A percentile compares a stretch with the other conserved stretches of the same genome.
Conservation (phyloP, 176 grass and related monocot genomes). For the Carex scoparia region DNA sequence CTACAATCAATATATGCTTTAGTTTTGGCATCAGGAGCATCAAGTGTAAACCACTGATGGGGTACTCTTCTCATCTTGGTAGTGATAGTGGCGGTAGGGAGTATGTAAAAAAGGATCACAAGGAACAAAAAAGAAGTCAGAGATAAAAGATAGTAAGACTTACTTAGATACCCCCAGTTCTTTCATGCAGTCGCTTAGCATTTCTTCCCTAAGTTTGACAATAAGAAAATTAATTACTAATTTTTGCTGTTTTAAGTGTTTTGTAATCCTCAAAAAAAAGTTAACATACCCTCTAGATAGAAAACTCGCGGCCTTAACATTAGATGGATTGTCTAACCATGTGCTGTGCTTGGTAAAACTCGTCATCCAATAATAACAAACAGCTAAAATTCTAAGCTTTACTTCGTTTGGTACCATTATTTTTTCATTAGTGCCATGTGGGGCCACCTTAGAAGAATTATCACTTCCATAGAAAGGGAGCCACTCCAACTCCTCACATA, state of each 20-base stretch:
- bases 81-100: neutral
- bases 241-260: constrained; percentile 20
- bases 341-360: constrained; percentile 88
- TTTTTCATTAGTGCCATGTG: constrained; percentile 47
- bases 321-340: constrained; percentile 94
- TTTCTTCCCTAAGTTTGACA: constrained; percentile 52
- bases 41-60: neutral
- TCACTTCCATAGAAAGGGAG: constrained; percentile 73
- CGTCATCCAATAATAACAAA: constrained; percentile 88
- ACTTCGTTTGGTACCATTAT: constrained; percentile 52
- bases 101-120: neutral
- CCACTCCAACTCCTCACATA: constrained; percentile 96
- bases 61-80: neutral
- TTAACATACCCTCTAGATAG: constrained; percentile 75
- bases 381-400: constrained; percentile 58
- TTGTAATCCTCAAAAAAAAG: constrained; percentile 25
- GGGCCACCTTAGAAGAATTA: constrained; percentile 31
- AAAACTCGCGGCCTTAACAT: constrained; percentile 82
- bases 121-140: neutral
- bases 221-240: constrained; percentile 32
- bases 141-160: constrained; percentile 10
- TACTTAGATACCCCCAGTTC: constrained; percentile 68
- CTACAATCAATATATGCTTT: constrained; percentile 33
- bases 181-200: constrained; percentile 77
- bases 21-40: constrained; percentile 12